A percentile compares a stretch with the other conserved stretches of the same genome.
These are phyloP conservation scores for Aspergillus sp. DNA, from an alignment of 2,329 filamentous ascomycete species.

Conservation along the genomic window DNA sequence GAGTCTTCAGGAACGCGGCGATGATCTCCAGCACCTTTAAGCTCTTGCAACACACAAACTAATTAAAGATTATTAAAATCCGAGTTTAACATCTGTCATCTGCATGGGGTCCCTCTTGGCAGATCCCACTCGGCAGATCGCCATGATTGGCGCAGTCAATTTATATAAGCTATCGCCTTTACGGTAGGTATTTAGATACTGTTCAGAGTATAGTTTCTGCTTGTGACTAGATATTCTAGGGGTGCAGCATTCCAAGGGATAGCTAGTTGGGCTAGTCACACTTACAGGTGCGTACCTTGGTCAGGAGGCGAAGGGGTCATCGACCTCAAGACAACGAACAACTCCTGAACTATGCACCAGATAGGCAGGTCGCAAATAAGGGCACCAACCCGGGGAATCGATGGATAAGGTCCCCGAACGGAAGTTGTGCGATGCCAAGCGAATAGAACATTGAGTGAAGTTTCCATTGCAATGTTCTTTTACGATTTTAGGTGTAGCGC, in stretches of 20 bases:
- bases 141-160: constrained; percentile 25
- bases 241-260: no score
- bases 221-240: no score
- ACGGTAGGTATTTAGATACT: not conserved
- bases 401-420: constrained; percentile 6
- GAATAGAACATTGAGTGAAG: constrained; percentile 7
- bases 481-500: not conserved
- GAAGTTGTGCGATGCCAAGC: constrained; percentile 4
- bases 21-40: constrained; percentile 8
- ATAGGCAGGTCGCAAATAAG: no score
- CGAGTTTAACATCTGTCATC: constrained; percentile 28
- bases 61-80: constrained; percentile 11
- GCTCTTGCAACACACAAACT: not conserved
- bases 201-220: no score
- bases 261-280: no score
- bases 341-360: no score
- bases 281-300: no score
- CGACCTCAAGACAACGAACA: no score
- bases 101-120: constrained; percentile 34
- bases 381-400: not conserved
- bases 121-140: constrained; percentile 38
- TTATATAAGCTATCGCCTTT: not conserved
- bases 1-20: constrained; percentile 10
- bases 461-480: constrained; percentile 4
- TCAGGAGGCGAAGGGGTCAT: no score